phyloP scores from a whole-genome alignment of 2,329 filamentous ascomycete species.

The Penicillium sp. region DNA sequence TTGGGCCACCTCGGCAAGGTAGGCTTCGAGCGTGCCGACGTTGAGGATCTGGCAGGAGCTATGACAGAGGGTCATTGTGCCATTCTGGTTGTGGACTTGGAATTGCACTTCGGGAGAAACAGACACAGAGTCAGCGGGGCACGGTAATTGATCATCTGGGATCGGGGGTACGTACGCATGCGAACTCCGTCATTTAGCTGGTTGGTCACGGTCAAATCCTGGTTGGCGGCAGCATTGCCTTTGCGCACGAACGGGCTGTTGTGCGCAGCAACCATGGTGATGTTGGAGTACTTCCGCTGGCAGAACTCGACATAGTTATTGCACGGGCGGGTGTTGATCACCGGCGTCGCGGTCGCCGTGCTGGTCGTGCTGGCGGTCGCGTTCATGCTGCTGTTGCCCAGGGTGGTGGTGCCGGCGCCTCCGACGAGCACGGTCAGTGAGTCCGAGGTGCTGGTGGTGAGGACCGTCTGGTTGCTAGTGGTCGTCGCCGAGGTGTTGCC shows the following conservation, averaged over 20 bases:
- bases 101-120: conserved; percentile 58
- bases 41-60: conserved; percentile 78
- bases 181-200: conserved; percentile 74
- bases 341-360: conserved; percentile 43
- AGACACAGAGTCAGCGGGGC: not conserved
- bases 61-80: conserved; percentile 75
- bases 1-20: conserved; percentile 63
- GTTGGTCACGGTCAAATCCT: conserved; percentile 62
- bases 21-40: conserved; percentile 71
- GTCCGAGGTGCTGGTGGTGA: conserved; percentile 37
- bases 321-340: conserved; percentile 71
- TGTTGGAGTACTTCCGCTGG: conserved; percentile 71
- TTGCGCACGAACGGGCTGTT: conserved; percentile 73
- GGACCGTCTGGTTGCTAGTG: conserved; percentile 26
- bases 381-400: conserved; percentile 45
- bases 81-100: conserved; percentile 56
- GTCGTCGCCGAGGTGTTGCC: conserved; percentile 29
- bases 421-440: conserved; percentile 43
- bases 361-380: conserved; percentile 49
- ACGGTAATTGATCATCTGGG: not conserved
- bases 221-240: conserved; percentile 74
- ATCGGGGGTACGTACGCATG: conserved; percentile 46
- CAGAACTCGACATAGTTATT: conserved; percentile 79
- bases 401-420: conserved; percentile 42
- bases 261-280: conserved; percentile 73